Evolutionary conservation across 139 green algal genomes (phyloP), one percentile per base, ranked within the genome.

Genomic region (Parachlorella kessleri): DNA sequence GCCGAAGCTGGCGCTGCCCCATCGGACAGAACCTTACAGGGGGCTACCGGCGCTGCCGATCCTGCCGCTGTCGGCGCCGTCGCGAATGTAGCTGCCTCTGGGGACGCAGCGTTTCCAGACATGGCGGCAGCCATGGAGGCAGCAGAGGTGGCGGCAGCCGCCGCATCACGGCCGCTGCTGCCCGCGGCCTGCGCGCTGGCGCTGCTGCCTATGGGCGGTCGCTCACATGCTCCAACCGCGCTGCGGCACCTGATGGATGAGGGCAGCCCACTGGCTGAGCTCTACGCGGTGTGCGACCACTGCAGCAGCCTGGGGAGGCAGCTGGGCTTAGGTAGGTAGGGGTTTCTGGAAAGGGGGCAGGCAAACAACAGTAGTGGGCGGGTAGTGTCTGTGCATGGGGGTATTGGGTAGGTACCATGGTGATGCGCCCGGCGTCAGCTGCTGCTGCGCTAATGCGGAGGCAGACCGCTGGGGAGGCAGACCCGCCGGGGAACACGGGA

Each of bases 211-310:
- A 38, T 65, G 18, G 71, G 81, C 28, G 82, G 66, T 66, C 75
- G 73, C 30, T 65, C 40, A 14, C 67, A 85, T 10, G 78, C 86
- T 24, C 83, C 90, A 5, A 69, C 76, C 30, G 72, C 83, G 6
- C 81, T 94, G 68, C 83, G 78, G 35, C 88, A 86, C 55, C 76
- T 94, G 37, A 93, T 94, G 90, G 81, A 87, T 30, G 36, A 75
- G 7, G 83, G 63, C n/a, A 88, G 79, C 0, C 77, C 84, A 55
- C 71, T 94, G 24, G 85, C 77, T 23, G 90, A 94, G 54, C 73
- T 94, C 37, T 94, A 91, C 81, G 72, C 78, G 9, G 77, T 76
- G 18, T 94, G 90, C 73, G 35, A 84, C 7, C 76, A 80, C 33
- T 92, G 88, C 73, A 42, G 66, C 2, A 10, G 14, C 4, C 74